These are phyloP conservation scores for Jamesozyma jinghongensis DNA, from an alignment of 805 yeast genomes.

Conservation along the genomic window DNA sequence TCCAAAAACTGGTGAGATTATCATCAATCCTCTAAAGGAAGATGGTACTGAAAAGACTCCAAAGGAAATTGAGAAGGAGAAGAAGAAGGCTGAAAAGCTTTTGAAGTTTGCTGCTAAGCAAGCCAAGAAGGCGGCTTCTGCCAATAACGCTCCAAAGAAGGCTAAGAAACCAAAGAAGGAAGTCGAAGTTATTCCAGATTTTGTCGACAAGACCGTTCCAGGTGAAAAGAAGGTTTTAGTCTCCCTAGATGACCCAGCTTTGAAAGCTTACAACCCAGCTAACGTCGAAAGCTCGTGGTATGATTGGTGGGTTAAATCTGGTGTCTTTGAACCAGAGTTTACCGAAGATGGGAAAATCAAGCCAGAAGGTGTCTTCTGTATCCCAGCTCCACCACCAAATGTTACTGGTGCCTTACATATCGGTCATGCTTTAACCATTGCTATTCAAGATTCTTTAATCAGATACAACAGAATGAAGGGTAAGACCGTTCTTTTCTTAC, in stretches of 20 bases:
- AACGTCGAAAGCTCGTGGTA: slow-evolving; percentile 97
- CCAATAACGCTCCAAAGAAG: slow-evolving; percentile 44
- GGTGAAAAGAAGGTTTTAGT: slow-evolving; percentile 88
- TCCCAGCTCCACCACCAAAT: slow-evolving; percentile 99
- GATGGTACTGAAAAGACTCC: slow-evolving; percentile 54
- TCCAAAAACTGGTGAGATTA: slow-evolving; percentile 31
- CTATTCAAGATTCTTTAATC: slow-evolving; percentile 88
- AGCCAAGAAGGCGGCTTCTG: slow-evolving; percentile 39
- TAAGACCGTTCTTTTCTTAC: slow-evolving; percentile 81
- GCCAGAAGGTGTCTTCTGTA: slow-evolving; percentile 77
- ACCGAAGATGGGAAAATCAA: slow-evolving; percentile 62
- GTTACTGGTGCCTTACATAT: slow-evolving; percentile 98
- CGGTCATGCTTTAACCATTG: slow-evolving; percentile 93
- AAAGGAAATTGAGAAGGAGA: slow-evolving; percentile 77
- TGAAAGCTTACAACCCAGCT: slow-evolving; percentile 88
- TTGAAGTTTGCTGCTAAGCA: slow-evolving; percentile 80
- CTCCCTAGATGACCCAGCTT: slow-evolving; percentile 84
- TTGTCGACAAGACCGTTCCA: slow-evolving; percentile 68
- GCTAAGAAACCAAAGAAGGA: slow-evolving; percentile 56
- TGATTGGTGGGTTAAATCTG: slow-evolving; percentile 90
- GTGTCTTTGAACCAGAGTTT: slow-evolving; percentile 81
- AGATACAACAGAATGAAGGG: slow-evolving; percentile 97
- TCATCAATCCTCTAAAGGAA: slow-evolving; percentile 31
- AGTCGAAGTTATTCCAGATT: slow-evolving; percentile 73
- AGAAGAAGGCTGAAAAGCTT: slow-evolving; percentile 78